Evolutionary conservation across 441 rosid species (phyloP).

Genomic region (Jatropha podagrica): DNA sequence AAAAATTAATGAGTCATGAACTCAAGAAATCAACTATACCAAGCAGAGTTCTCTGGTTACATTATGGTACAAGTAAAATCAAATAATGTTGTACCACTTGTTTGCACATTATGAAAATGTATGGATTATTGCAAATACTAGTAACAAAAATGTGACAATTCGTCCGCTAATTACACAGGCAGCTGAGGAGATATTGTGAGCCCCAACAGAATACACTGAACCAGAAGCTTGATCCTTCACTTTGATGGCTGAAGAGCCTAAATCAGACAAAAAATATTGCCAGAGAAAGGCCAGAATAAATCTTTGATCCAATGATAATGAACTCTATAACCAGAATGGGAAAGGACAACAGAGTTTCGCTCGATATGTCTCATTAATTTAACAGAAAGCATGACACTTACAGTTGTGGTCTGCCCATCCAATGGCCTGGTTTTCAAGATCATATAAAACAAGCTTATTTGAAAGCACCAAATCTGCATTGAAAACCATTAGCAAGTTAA

Average conservation of each 20-base stretch:
- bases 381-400: slow-evolving; percentile 37
- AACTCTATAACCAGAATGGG: not conserved
- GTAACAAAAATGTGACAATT: slow-evolving; percentile 32
- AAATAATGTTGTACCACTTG: slow-evolving; percentile 29
- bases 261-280: slow-evolving; percentile 13
- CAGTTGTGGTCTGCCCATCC: slow-evolving; percentile 96
- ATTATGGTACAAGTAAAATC: slow-evolving; percentile 32
- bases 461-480: slow-evolving; percentile 82
- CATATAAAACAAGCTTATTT: slow-evolving; percentile 71
- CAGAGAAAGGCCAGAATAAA: not conserved
- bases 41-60: slow-evolving; percentile 17
- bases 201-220: slow-evolving; percentile 49
- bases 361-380: not conserved
- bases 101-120: slow-evolving; percentile 28
- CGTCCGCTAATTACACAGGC: slow-evolving; percentile 28
- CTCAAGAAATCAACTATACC: slow-evolving; percentile 24
- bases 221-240: slow-evolving; percentile 65
- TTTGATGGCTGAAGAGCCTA: slow-evolving; percentile 76
- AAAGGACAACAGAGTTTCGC: not conserved
- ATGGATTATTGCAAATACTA: slow-evolving; percentile 38
- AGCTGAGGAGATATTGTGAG: slow-evolving; percentile 55
- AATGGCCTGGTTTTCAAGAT: slow-evolving; percentile 68
- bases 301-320: not conserved
- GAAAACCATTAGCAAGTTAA: not conserved
- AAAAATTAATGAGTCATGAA: not conserved